Percentiles rank a stretch among this genome's conserved stretches.
Evolutionary conservation across 202 grass and related monocot genomes (phyloP).

Genomic region (Elaeis oleifera): DNA sequence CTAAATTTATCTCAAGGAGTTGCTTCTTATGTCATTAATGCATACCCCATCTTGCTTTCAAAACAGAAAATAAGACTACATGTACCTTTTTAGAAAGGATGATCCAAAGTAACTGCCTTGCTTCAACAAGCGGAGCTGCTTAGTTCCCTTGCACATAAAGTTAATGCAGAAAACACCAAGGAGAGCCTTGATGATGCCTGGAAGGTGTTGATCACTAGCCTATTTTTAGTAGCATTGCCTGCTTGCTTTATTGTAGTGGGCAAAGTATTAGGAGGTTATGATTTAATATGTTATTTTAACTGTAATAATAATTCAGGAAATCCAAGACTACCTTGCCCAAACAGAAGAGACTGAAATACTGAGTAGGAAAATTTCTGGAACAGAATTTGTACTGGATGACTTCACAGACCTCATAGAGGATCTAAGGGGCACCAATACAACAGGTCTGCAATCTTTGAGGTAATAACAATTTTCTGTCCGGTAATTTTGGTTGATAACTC

Average conservation of each 20-base stretch:
- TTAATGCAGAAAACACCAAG: conserved; percentile 58
- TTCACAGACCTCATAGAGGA: conserved; percentile 86
- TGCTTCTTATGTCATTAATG: too few relatives aligned
- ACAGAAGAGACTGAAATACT: conserved; percentile 50
- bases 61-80: conserved; percentile 32
- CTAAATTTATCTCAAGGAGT: too few relatives aligned
- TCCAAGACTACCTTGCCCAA: conserved; percentile 73
- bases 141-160: conserved; percentile 71
- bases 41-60: neutral
- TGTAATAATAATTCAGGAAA: conserved; percentile 35
- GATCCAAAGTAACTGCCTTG: conserved; percentile 77
- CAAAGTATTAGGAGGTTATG: too few relatives aligned
- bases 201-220: conserved; percentile 36
- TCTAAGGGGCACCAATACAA: conserved; percentile 45
- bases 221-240: neutral
- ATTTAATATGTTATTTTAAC: neutral
- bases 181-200: conserved; percentile 89
- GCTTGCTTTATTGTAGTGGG: too few relatives aligned
- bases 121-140: conserved; percentile 84
- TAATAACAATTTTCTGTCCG: conserved; percentile 24
- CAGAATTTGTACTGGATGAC: conserved; percentile 60
- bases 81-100: conserved; percentile 57
- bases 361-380: conserved; percentile 49
- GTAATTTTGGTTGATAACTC: conserved; percentile 7
- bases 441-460: conserved; percentile 39